Evolutionary conservation across 257 asterid species (phyloP).

Genomic region (Hygrophila difformis): DNA sequence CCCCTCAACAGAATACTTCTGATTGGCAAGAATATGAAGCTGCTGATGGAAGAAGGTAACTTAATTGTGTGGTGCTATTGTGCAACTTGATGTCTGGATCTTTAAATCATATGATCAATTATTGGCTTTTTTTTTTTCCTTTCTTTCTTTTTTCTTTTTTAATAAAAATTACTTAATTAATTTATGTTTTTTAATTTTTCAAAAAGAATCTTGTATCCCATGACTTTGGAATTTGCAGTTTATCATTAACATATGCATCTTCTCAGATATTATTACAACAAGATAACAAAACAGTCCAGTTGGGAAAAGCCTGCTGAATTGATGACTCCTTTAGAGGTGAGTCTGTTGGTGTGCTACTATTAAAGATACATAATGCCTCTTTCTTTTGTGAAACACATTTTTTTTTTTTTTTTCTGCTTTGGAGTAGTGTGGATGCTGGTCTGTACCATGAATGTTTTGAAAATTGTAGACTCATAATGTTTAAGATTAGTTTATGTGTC

Average conservation of each 20-base stretch:
- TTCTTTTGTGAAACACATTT: conserved; percentile 18
- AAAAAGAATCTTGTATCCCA: conserved; percentile 1
- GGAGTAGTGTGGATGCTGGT: conserved; percentile 21
- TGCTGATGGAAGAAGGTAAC: conserved; percentile 88
- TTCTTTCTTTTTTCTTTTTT: too few relatives aligned
- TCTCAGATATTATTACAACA: conserved; percentile 83
- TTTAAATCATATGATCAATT: too few relatives aligned
- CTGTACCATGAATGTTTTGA: conserved; percentile 29
- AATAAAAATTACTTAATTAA: too few relatives aligned
- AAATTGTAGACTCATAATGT: conserved; percentile 29
- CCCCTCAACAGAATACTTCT: conserved; percentile 49
- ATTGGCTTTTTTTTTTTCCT: too few relatives aligned
- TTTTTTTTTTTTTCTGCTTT: conserved; percentile 27
- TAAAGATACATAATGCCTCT: conserved; percentile 3
- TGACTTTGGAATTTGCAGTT: conserved; percentile 2
- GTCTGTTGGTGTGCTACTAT: conserved; percentile 17
- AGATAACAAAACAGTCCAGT: conserved; percentile 77
- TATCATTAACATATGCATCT: conserved; percentile 11
- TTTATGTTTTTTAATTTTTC: too few relatives aligned
- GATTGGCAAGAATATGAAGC: conserved; percentile 96
- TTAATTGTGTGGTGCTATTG: conserved; percentile 8
- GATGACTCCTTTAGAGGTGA: conserved; percentile 95
- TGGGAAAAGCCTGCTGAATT: conserved; percentile 98
- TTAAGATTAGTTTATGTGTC: conserved; percentile 37
- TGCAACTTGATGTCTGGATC: too few relatives aligned